Evolutionary conservation across 1,139 yeast genomes (phyloP), one percentile per base, ranked within the genome.

Genomic region (Blastobotrys arbuscula): DNA sequence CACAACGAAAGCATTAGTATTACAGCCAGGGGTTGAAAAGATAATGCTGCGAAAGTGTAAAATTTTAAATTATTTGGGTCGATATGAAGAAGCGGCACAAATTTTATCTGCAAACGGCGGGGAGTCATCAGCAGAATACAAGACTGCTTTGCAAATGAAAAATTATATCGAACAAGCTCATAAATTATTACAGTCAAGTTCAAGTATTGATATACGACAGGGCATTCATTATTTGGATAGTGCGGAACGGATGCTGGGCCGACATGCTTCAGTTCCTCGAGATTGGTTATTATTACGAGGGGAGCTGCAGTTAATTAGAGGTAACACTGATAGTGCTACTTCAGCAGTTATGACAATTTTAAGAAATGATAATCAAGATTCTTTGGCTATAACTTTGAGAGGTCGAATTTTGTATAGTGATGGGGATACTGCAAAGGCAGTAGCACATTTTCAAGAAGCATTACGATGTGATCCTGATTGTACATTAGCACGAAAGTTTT

Each of bases 401-500:
- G 75, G 71, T 5, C 55, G 57, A 28, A 60, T 68, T 9, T 58
- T 70, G 44, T 68, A 68, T 54, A 57, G 57, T 24, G 65, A 68
- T 44, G 75, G 74, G 31, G 75, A 71, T 24, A 60, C 58, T 38
- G 61, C 64, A 12, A 63, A 66, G 49, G 72, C 74, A 10, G 55
- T 62, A 18, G 63, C 64, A 6, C 75, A 71, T 55, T 69, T 68
- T 54, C 57, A 59, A 35, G 71, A 68, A 52, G 75, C 75, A 3
- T 58, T 71, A 47, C 64, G 72, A 42, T 61, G 65, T 42, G 75
- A 71, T 50, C 75, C 75, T 20, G 75, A 71, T 55, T 61, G 62
- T 55, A 30, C 59, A 24, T 57, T 53, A 8, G 73, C 74, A 5
- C 59, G 72, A 28, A 54, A 51, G 39, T 50, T 64, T 44, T 62